Evolutionary conservation across 176 grass and related monocot species (phyloP), one percentile per base, ranked within the genome.

Genomic region (Cenchrus fungigraminus): DNA sequence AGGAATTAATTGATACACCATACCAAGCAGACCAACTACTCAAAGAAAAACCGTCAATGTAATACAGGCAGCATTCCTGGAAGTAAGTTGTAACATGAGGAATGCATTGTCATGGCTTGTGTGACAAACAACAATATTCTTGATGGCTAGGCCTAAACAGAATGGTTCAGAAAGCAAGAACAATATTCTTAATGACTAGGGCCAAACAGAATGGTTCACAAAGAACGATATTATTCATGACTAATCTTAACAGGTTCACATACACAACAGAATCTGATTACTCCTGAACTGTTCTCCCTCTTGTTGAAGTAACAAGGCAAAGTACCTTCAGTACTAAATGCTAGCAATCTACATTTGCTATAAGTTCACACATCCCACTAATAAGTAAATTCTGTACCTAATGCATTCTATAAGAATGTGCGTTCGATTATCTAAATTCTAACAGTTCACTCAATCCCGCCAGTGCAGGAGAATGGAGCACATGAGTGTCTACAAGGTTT

Each of bases 61-160:
- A 89, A 79, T 50, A 32, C 52, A 73, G 32, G 49, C 56, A 88
- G 44, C 6, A 76, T 71, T 20, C 25, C 25, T 25, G 25, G 64
- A 20, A 56, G 17, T 34, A 42, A 37, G 28, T 78, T 44, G 31
- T 14, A 68, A 32, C 45, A 53, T 62, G 32, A 83, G 15, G 43
- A 76, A 86, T 80, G 0, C 65, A 60, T 78, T 71, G 2, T 1
- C 6, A 73, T 74, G 50, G 66, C 46, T 20, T 65, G 12, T 67
- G 17, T 73, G 31, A 43, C 13, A 68, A 14, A 32, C 25, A 25
- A 56, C 64, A 53, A 15, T 34, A 59, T 74, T 73, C 13, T 74
- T 52, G 59, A 37, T 4, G 28, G 40, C 32, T 28, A 25, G 25
- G 8, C 37, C 12, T 64, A 59, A 70, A 37, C 20, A 54, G 19